Percentiles rank a stretch among this genome's conserved stretches.
Conservation (phyloP, 345 rosid genomes). For the Euphorbia peplus region DNA sequence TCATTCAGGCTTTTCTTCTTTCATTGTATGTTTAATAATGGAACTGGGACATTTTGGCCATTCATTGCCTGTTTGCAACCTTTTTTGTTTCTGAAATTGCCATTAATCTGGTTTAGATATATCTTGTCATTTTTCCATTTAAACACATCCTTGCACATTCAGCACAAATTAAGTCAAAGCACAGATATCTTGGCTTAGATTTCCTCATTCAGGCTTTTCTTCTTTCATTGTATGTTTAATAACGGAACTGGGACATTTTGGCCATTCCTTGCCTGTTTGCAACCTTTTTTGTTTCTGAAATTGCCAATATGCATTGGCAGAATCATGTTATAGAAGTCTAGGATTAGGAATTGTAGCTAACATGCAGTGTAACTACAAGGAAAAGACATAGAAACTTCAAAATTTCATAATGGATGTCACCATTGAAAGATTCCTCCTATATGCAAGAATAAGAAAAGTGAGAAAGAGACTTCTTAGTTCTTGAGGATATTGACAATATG, state of each 20-base stretch:
- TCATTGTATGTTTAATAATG: background rate
- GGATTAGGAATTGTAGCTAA: background rate
- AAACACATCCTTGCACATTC: background rate
- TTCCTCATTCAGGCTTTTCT: background rate
- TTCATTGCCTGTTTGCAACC: background rate
- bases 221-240: background rate
- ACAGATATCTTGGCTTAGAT: background rate
- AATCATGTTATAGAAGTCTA: background rate
- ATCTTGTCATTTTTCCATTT: background rate
- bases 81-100: too few species aligned
- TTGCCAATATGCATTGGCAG: background rate
- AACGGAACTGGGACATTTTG: background rate
- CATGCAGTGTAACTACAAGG: background rate
- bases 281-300: background rate
- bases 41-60: background rate
- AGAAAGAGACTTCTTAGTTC: background rate
- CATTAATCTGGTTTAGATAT: background rate
- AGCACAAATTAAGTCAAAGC: background rate
- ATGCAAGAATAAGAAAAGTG: background rate
- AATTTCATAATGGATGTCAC: too few species aligned
- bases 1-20: background rate
- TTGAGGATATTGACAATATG: background rate
- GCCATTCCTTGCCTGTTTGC: background rate
- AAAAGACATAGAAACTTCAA: background rate
- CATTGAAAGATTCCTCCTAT: background rate